Evolutionary conservation across 176 grass and related monocot species (phyloP).

Genomic region (Oryza brachyantha): DNA sequence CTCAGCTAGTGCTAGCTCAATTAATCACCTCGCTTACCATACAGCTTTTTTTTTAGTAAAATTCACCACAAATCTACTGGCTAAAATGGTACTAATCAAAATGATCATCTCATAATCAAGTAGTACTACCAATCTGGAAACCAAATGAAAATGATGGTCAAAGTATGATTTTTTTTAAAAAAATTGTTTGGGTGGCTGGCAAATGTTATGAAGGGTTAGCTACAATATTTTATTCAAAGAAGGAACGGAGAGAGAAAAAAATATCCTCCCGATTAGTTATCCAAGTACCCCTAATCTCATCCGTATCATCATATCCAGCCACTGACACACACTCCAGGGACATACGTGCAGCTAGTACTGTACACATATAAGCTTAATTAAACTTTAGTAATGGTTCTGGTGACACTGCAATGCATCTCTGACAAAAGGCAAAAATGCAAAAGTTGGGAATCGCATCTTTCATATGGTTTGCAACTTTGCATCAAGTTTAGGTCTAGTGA

Average conservation of each 20-base stretch:
- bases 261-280: not conserved
- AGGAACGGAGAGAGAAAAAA: not conserved
- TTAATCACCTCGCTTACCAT: not conserved
- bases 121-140: not conserved
- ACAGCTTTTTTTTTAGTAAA: too few species aligned
- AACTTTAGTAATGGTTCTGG: not conserved
- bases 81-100: not conserved
- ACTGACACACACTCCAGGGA: not conserved
- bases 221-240: not conserved
- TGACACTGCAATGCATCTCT: slow-evolving; percentile 24
- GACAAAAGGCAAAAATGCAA: not conserved
- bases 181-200: not conserved
- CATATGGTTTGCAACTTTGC: too few species aligned
- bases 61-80: not conserved
- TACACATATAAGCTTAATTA: not conserved
- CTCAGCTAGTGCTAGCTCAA: not conserved
- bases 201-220: not conserved
- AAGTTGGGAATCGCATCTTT: not conserved
- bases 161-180: not conserved
- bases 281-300: not conserved
- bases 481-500: too few species aligned
- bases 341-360: not conserved
- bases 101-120: not conserved
- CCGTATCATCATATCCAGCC: not conserved
- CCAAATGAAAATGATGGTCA: not conserved